A percentile compares a stretch with the other conserved stretches of the same genome.
phyloP scores from a whole-genome alignment of 2,329 filamentous ascomycete genomes.

The Fusarium haematococcum region DNA sequence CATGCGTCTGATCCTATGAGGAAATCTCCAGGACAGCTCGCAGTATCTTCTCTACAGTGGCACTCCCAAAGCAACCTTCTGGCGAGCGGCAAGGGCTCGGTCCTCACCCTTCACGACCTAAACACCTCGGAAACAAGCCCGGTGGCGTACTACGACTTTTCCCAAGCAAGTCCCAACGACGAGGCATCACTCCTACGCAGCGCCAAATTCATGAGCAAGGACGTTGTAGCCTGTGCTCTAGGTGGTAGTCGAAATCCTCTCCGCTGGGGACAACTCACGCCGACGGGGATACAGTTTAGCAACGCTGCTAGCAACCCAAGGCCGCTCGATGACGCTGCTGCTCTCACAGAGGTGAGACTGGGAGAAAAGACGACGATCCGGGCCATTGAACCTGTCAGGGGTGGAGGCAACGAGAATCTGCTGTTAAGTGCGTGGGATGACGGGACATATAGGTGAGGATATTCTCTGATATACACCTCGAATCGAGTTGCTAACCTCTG shows the following conservation, averaged over 20 bases:
- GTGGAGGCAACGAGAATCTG: constrained; percentile 52
- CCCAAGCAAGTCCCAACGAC: constrained; percentile 19
- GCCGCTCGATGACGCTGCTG: constrained; percentile 25
- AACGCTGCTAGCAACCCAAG: constrained; percentile 49
- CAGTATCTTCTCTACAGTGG: constrained; percentile 51
- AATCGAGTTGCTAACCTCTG: background rate
- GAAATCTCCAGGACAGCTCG: constrained; percentile 46
- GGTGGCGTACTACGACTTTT: constrained; percentile 44
- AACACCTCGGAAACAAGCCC: constrained; percentile 29
- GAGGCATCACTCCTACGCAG: constrained; percentile 45
- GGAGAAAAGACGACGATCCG: constrained; percentile 56
- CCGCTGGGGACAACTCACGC: constrained; percentile 59
- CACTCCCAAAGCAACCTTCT: constrained; percentile 44
- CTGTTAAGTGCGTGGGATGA: constrained; percentile 66
- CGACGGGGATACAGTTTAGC: constrained; percentile 56
- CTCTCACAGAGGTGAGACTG: constrained; percentile 40
- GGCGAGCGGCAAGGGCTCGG: constrained; percentile 47
- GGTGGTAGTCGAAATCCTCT: constrained; percentile 57
- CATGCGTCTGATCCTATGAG: constrained; percentile 33
- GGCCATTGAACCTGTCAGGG: constrained; percentile 59
- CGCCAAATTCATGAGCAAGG: constrained; percentile 60
- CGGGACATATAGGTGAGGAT: constrained; percentile 57
- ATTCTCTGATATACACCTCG: background rate
- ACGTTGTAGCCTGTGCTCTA: constrained; percentile 59
- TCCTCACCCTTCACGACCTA: constrained; percentile 47